Conservation (phyloP, 495 filamentous ascomycete genomes). For the Aspergillus egyptiacus region DNA sequence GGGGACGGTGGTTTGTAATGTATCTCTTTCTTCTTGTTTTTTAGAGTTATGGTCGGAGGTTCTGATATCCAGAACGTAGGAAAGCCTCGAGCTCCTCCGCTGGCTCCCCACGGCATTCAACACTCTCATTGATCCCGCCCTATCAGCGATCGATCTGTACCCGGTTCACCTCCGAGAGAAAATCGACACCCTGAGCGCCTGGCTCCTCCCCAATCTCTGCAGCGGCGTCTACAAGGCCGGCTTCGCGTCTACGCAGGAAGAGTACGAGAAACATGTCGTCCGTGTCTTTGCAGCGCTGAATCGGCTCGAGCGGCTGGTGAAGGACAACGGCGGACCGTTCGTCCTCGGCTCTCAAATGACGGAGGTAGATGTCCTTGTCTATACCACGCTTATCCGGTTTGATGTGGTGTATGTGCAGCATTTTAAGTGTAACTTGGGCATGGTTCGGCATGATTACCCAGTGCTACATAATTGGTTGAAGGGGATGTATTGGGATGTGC, state of each 20-base stretch:
- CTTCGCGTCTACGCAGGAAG: conserved; percentile 43
- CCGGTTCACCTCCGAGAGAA: conserved; percentile 31
- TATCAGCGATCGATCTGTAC: conserved; percentile 39
- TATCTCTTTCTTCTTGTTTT: conserved; percentile 1
- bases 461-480: conserved; percentile 47
- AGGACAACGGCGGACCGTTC: conserved; percentile 39
- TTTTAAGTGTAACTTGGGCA: conserved; percentile 54
- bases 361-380: conserved; percentile 46
- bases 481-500: conserved; percentile 45
- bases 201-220: conserved; percentile 45
- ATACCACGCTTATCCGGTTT: conserved; percentile 46
- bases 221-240: conserved; percentile 51
- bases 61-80: conserved; percentile 17
- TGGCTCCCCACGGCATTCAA: conserved; percentile 47
- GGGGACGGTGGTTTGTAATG: conserved; percentile 45
- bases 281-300: conserved; percentile 49
- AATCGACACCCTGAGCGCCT: conserved; percentile 41
- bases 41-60: background rate
- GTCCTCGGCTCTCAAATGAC: conserved; percentile 43
- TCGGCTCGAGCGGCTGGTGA: conserved; percentile 42
- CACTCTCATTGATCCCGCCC: conserved; percentile 25
- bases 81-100: conserved; percentile 47
- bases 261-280: conserved; percentile 38
- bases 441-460: conserved; percentile 48
- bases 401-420: conserved; percentile 50